phyloP scores from a whole-genome alignment of 164 flowering plant genomes.

The Platanus orientalis region DNA sequence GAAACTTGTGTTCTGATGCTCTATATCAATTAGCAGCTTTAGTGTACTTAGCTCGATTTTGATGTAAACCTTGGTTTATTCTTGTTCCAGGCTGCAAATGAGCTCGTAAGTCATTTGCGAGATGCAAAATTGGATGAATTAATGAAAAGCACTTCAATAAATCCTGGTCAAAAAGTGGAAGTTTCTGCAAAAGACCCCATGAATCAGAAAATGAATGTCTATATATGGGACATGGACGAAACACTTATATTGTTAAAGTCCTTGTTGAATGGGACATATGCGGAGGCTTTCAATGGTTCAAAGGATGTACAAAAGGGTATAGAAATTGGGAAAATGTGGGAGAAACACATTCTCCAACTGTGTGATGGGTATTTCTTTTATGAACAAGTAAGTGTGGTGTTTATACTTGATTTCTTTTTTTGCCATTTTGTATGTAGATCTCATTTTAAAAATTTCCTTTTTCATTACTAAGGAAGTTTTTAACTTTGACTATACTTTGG shows the following conservation, averaged over 20 bases:
- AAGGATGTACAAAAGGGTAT: constrained; percentile 70
- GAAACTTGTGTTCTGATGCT: too few relatives aligned
- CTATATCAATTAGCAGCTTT: too few relatives aligned
- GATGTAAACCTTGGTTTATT: background rate
- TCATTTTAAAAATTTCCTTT: background rate
- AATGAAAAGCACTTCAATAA: constrained; percentile 12
- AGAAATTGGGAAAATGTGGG: constrained; percentile 81
- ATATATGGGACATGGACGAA: constrained; percentile 99
- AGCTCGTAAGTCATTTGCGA: background rate
- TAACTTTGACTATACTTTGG: constrained; percentile 5
- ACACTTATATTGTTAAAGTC: constrained; percentile 63
- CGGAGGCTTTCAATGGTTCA: constrained; percentile 55
- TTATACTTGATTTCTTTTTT: background rate
- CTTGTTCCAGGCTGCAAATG: constrained; percentile 16
- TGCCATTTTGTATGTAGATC: background rate
- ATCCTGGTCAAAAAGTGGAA: constrained; percentile 10
- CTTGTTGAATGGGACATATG: constrained; percentile 76
- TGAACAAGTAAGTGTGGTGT: constrained; percentile 53
- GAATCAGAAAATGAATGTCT: constrained; percentile 49
- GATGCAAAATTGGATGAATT: constrained; percentile 18
- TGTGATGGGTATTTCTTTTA: constrained; percentile 78
- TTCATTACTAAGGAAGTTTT: constrained; percentile 1
- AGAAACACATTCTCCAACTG: constrained; percentile 62
- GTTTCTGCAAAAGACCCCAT: background rate
- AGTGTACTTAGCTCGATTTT: background rate